Base-by-base conservation (phyloP, 2,329 filamentous ascomycete species). In the Aureobasidium sp. region DNA sequence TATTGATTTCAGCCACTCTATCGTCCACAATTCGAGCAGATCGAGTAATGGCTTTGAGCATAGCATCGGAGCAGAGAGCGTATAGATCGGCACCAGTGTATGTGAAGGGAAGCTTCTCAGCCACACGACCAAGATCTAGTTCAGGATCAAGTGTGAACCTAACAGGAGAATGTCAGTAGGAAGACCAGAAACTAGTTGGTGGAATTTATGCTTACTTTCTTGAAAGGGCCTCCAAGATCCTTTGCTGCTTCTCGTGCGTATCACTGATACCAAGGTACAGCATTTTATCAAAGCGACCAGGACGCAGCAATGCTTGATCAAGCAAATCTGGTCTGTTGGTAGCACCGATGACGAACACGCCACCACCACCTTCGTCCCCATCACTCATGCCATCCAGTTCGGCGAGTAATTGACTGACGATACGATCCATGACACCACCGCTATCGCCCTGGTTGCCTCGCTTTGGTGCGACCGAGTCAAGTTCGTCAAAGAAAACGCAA, bases 41-140 rank as follows among this genome's bases (percentile, higher is more conserved):
- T 5, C 94, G 86, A 2, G 94, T 99, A 63, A 99, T 93, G 24
- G 94, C 94, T 75, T 99, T 97, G 68, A 99, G 87, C 94, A 99
- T 99, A 57, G 94, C 92, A 74, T 99, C 94, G 47, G 92, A 96
- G 78, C 93, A 97, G 24, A 99, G 82, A 0, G 94, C 94, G 75
- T 99, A 99, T 71, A 99, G 87, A 77, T 99, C 94, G 65, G 94
- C 94, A 71, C 94, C 94, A 0, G 94, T 99, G 77, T 97, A 99
- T 2, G 93, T 97, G 73, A 97, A 94, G 0, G 94, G 94, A 4
- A 99, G 83, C 12, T 81, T 81, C 57, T 88, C 82, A 4, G 93
- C 88, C 51, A 99, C 85, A 8, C 84, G 78, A 29, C 82, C 74
- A 12, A 99, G 84, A 12, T 90, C 94, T 51, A 97, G 81, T 1